Conservation (phyloP, 495 filamentous ascomycete genomes). For the Delitschia confertaspora region DNA sequence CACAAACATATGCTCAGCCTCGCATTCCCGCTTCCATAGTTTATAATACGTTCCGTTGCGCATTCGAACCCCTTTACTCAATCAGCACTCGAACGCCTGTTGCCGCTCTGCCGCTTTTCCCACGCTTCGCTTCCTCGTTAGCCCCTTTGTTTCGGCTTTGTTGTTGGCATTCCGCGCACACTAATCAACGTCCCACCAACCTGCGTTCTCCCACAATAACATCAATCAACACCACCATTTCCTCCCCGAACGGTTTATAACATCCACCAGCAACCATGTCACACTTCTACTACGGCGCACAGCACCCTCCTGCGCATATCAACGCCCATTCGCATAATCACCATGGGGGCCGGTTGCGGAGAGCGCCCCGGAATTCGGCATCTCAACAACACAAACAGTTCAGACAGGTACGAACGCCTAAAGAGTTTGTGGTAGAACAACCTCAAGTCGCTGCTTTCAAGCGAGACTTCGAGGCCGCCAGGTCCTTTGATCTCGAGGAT, state of each 20-base stretch:
- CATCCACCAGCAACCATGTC: slow-evolving; percentile 24
- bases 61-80: too few relatives aligned
- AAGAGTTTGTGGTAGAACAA: slow-evolving; percentile 69
- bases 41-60: too few relatives aligned
- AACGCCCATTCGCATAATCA: slow-evolving; percentile 49
- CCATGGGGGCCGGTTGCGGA: slow-evolving; percentile 77
- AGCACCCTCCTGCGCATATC: slow-evolving; percentile 48
- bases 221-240: slow-evolving; percentile 6
- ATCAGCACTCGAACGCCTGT: too few relatives aligned
- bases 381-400: slow-evolving; percentile 83
- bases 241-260: too few relatives aligned
- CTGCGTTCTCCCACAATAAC: slow-evolving; percentile 7
- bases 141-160: slow-evolving; percentile 34
- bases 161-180: slow-evolving; percentile 23
- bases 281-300: slow-evolving; percentile 47
- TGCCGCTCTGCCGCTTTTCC: slow-evolving; percentile 25
- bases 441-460: slow-evolving; percentile 67
- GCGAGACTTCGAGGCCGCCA: slow-evolving; percentile 76
- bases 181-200: slow-evolving; percentile 6
- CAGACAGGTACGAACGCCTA: slow-evolving; percentile 71
- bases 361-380: slow-evolving; percentile 71
- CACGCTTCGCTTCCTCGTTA: slow-evolving; percentile 20
- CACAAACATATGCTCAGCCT: not conserved
- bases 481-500: slow-evolving; percentile 95
- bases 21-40: not conserved